Conservation (phyloP, 345 rosid genomes). For the Populus simonii region DNA sequence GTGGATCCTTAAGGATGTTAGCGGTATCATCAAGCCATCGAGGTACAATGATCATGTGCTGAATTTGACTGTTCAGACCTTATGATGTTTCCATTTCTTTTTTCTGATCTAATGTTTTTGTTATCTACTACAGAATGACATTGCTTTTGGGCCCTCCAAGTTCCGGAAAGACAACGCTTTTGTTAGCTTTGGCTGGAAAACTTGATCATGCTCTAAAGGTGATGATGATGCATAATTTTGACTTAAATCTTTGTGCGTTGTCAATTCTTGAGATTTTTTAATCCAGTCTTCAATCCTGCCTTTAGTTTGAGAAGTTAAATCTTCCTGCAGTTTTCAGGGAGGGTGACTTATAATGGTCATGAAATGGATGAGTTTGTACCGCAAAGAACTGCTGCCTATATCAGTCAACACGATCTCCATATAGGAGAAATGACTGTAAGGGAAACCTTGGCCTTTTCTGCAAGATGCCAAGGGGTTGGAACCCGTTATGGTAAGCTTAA, state of each 20-base stretch:
- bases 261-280: no score
- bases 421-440: constrained; percentile 60
- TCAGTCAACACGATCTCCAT: constrained; percentile 60
- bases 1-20: constrained; percentile 58
- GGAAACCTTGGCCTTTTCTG: constrained; percentile 72
- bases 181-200: constrained; percentile 71
- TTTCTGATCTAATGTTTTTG: not conserved
- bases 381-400: constrained; percentile 58
- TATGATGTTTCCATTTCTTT: not conserved
- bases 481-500: constrained; percentile 43
- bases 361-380: constrained; percentile 53
- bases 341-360: constrained; percentile 54
- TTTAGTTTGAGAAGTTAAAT: not conserved
- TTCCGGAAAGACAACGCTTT: constrained; percentile 67
- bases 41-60: constrained; percentile 28
- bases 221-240: not conserved
- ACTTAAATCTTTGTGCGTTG: no score
- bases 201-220: constrained; percentile 55
- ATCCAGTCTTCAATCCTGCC: not conserved
- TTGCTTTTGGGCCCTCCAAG: constrained; percentile 77
- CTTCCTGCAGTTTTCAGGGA: constrained; percentile 46
- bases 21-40: constrained; percentile 63
- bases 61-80: not conserved
- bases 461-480: constrained; percentile 59
- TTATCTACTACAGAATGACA: constrained; percentile 45